Percentiles rank a stretch among this genome's conserved stretches.
phyloP scores from a whole-genome alignment of 148 eudicot species.

The Cornus florida region DNA sequence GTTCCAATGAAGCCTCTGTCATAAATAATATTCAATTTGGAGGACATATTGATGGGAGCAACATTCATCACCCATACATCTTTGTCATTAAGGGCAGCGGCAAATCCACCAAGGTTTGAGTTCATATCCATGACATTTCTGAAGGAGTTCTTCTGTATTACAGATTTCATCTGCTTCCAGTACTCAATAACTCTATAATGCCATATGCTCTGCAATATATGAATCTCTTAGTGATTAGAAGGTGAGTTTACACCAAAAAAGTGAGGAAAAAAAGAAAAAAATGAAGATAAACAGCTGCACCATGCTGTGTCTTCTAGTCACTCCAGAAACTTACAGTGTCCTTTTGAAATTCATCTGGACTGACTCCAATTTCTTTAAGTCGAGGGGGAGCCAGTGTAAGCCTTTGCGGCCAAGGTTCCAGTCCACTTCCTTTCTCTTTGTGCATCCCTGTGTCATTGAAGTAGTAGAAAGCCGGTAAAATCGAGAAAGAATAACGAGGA shows the following conservation, averaged over 20 bases:
- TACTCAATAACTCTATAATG: constrained; percentile 56
- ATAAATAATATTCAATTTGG: constrained; percentile 58
- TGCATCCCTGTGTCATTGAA: constrained; percentile 47
- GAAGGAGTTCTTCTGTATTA: constrained; percentile 42
- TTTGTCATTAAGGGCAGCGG: constrained; percentile 64
- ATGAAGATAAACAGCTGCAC: neutral
- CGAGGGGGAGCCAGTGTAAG: constrained; percentile 61
- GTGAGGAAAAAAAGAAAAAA: neutral
- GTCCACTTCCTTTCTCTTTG: constrained; percentile 52
- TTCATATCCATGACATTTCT: constrained; percentile 88
- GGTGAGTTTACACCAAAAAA: neutral
- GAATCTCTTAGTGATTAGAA: constrained; percentile 14
- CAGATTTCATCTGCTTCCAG: constrained; percentile 74
- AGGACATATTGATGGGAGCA: constrained; percentile 52
- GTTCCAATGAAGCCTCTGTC: constrained; percentile 79
- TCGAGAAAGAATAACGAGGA: neutral
- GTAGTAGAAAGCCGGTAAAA: neutral
- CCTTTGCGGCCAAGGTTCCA: constrained; percentile 76
- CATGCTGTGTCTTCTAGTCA: neutral
- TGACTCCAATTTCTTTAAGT: constrained; percentile 55
- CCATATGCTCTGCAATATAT: constrained; percentile 57
- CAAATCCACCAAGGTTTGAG: constrained; percentile 73
- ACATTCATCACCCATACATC: constrained; percentile 89
- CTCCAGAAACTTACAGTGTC: constrained; percentile 53
- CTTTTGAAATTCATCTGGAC: constrained; percentile 49